Evolutionary conservation across 768 basidiomycete genomes (phyloP).

Genomic region (Leccinum longicurvipes): DNA sequence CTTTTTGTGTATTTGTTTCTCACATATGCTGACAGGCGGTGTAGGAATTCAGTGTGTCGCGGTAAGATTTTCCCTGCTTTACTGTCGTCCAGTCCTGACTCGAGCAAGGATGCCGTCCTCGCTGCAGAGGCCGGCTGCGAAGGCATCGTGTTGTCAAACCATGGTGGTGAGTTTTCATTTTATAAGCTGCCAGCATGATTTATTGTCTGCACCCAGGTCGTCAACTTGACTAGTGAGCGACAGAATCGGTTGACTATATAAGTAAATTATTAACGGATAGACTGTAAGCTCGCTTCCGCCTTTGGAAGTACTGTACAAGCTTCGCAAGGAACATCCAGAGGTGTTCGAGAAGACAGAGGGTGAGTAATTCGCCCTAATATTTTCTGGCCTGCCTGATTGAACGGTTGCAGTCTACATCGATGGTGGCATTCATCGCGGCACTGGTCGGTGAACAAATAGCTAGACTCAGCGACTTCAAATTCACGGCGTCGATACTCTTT

Average conservation of each 20-base stretch:
- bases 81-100: constrained; percentile 2
- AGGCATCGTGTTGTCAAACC: constrained; percentile 87
- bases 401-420: constrained; percentile 72
- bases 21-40: constrained; percentile 6
- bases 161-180: constrained; percentile 58
- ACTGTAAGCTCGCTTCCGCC: constrained; percentile 64
- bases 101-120: constrained; percentile 73
- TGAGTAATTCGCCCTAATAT: constrained; percentile 14
- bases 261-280: constrained; percentile 11
- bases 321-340: constrained; percentile 72
- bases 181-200: not conserved
- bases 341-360: constrained; percentile 72
- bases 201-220: constrained; percentile 42
- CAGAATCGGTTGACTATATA: not conserved
- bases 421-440: constrained; percentile 72
- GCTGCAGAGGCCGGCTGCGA: constrained; percentile 82
- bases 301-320: constrained; percentile 70
- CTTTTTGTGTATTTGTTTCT: not conserved
- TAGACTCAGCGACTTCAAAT: not conserved
- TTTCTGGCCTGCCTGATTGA: constrained; percentile 4
- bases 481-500: not conserved
- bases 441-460: constrained; percentile 42
- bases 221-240: constrained; percentile 73
- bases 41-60: constrained; percentile 73
- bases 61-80: constrained; percentile 33